These are phyloP conservation scores for Zoysia matrella DNA, from an alignment of 202 grass and related monocot genomes.

Conservation along the genomic window DNA sequence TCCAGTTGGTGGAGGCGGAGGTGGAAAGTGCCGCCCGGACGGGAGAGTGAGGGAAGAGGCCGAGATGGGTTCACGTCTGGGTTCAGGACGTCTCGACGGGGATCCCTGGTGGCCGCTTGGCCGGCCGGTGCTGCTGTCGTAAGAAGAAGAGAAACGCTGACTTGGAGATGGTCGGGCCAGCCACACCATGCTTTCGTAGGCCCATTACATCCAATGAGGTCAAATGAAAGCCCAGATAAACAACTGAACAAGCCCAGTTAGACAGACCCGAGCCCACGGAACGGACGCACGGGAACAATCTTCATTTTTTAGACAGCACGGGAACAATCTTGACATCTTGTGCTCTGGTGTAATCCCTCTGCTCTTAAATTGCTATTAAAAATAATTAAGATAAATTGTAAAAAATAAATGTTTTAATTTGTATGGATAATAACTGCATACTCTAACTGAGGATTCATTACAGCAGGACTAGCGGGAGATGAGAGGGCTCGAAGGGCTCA, in stretches of 20 bases:
- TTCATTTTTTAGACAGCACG: too few species aligned
- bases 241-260: neutral
- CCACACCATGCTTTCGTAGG: neutral
- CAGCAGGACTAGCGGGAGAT: too few species aligned
- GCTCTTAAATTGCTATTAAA: too few species aligned
- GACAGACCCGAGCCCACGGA: too few species aligned
- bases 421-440: too few species aligned
- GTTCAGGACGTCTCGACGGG: neutral
- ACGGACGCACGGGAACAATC: too few species aligned
- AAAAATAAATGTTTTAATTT: too few species aligned
- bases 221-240: neutral
- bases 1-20: conserved; percentile 9
- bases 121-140: neutral
- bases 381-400: too few species aligned
- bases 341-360: too few species aligned
- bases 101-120: neutral
- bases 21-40: conserved; percentile 17
- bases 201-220: neutral
- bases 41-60: neutral
- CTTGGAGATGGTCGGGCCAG: neutral
- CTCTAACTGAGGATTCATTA: too few species aligned
- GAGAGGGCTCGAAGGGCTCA: too few species aligned
- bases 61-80: neutral
- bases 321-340: too few species aligned
- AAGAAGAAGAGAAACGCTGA: neutral